Evolutionary conservation across 1,139 yeast species (phyloP).

Genomic region (Saccharomyces hybrid): DNA sequence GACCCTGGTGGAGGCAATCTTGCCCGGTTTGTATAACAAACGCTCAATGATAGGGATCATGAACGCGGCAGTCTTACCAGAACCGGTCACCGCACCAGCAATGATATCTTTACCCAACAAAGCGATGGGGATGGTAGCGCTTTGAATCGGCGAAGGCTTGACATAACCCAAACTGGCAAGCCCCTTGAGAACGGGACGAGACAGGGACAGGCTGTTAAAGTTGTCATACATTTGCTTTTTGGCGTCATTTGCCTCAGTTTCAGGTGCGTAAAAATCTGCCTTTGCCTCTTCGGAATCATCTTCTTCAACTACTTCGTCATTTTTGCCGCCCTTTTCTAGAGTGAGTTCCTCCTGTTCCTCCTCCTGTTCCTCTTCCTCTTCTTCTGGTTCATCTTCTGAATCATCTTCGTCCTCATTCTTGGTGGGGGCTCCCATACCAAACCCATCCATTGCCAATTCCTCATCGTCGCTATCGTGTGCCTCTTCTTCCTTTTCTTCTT

Average conservation of each 20-base stretch:
- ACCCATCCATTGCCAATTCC: constrained; percentile 61
- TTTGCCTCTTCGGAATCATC: constrained; percentile 68
- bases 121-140: constrained; percentile 89
- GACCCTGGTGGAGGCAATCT: constrained; percentile 80
- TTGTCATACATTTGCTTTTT: constrained; percentile 46
- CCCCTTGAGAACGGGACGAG: constrained; percentile 85
- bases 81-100: constrained; percentile 99
- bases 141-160: constrained; percentile 87
- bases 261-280: constrained; percentile 58
- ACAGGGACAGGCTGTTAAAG: constrained; percentile 70
- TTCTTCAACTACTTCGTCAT: constrained; percentile 34
- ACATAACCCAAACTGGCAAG: constrained; percentile 71
- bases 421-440: constrained; percentile 54
- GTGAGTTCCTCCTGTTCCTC: constrained; percentile 26
- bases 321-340: constrained; percentile 33
- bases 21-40: constrained; percentile 77
- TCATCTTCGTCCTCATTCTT: constrained; percentile 28
- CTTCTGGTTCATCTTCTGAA: constrained; percentile 25
- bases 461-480: constrained; percentile 39
- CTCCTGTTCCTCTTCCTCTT: constrained; percentile 30
- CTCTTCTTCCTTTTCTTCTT: constrained; percentile 29
- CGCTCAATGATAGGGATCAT: constrained; percentile 94
- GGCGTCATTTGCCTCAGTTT: constrained; percentile 42
- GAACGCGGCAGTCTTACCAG: constrained; percentile 98
- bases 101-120: constrained; percentile 87